A percentile compares a stretch with the other conserved stretches of the same genome.
Conservation (phyloP, 2,329 filamentous ascomycete genomes). For the Alternaria arborescens region DNA sequence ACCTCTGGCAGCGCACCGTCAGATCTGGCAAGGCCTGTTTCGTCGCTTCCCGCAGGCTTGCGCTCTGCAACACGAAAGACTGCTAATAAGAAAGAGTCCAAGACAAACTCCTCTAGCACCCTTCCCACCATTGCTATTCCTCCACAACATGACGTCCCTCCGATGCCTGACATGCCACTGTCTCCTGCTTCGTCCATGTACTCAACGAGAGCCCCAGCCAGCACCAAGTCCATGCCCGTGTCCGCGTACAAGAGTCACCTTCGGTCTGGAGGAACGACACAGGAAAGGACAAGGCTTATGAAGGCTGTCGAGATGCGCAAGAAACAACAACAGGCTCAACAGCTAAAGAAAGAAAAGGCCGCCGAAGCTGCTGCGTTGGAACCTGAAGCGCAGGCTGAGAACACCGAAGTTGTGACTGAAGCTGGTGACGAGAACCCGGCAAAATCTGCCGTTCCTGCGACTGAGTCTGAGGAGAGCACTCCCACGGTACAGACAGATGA, state of each 20-base stretch:
- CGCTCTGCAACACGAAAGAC: slow-evolving; percentile 59
- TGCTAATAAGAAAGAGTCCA: slow-evolving; percentile 45
- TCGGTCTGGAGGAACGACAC: slow-evolving; percentile 70
- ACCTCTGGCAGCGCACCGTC: slow-evolving; percentile 59
- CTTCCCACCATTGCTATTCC: slow-evolving; percentile 43
- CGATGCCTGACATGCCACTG: slow-evolving; percentile 40
- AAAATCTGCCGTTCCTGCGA: background rate
- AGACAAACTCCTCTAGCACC: slow-evolving; percentile 44
- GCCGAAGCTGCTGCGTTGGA: slow-evolving; percentile 19
- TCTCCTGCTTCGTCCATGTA: slow-evolving; percentile 52
- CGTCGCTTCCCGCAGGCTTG: slow-evolving; percentile 81
- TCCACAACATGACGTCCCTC: slow-evolving; percentile 48
- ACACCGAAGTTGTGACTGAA: slow-evolving; percentile 3
- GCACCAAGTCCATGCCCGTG: slow-evolving; percentile 56
- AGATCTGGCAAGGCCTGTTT: slow-evolving; percentile 71
- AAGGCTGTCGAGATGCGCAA: slow-evolving; percentile 92
- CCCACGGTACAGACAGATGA: slow-evolving; percentile 11
- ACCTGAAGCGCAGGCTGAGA: slow-evolving; percentile 10
- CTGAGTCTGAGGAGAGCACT: slow-evolving; percentile 7
- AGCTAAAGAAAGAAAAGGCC: slow-evolving; percentile 34
- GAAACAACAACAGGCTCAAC: slow-evolving; percentile 68
- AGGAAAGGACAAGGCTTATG: slow-evolving; percentile 91
- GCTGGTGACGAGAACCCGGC: background rate
- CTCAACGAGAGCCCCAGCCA: slow-evolving; percentile 50
- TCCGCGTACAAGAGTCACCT: slow-evolving; percentile 43